Conservation (phyloP, 2,329 filamentous ascomycete species). For the Hortaea sp. region DNA sequence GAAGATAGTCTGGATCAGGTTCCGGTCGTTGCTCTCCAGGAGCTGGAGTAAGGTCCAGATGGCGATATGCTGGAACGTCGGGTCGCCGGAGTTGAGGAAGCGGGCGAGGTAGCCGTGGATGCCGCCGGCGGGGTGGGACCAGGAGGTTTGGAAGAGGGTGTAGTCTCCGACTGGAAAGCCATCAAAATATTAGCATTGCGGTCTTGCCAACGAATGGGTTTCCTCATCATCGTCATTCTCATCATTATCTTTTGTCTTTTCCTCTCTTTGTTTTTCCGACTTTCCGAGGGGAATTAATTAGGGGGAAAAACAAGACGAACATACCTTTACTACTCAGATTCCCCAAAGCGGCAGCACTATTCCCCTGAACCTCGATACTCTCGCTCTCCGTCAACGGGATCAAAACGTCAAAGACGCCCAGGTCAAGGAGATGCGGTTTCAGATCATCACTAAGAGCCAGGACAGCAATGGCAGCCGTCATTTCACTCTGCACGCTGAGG, state of each 20-base stretch:
- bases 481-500: conserved; percentile 91
- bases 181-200: not conserved
- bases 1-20: conserved; percentile 76
- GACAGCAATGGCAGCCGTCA: conserved; percentile 98
- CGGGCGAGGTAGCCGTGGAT: conserved; percentile 91
- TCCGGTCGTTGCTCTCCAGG: conserved; percentile 87
- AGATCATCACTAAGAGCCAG: conserved; percentile 91
- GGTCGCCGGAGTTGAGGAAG: conserved; percentile 87
- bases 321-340: conserved; percentile 95
- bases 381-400: conserved; percentile 91
- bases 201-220: too few relatives aligned
- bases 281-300: too few relatives aligned
- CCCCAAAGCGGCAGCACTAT: conserved; percentile 89
- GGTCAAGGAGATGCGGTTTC: conserved; percentile 78
- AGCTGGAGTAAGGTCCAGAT: conserved; percentile 96
- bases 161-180: conserved; percentile 72
- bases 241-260: too few relatives aligned
- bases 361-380: conserved; percentile 96
- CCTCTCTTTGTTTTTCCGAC: too few relatives aligned
- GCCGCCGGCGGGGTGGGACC: conserved; percentile 83
- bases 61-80: conserved; percentile 97
- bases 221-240: too few relatives aligned
- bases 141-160: conserved; percentile 88
- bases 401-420: conserved; percentile 91
- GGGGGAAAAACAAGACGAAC: conserved; percentile 11